phyloP scores from a whole-genome alignment of 306 rosid genomes.

The Cicer cuneatum region DNA sequence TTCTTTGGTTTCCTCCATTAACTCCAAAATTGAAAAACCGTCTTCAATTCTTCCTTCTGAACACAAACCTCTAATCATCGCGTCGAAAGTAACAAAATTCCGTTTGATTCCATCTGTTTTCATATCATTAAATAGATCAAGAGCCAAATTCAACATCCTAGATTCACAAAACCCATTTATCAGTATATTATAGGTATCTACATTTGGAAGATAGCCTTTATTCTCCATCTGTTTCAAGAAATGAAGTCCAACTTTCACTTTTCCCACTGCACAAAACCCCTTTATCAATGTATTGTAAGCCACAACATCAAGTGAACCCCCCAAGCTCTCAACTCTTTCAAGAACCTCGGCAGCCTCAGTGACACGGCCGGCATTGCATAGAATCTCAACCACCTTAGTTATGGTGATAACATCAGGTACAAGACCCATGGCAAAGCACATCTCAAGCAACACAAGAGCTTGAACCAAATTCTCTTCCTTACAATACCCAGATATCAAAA shows the following conservation, averaged over 20 bases:
- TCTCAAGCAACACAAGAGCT: conserved; percentile 70
- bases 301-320: conserved; percentile 65
- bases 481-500: conserved; percentile 70
- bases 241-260: conserved; percentile 64
- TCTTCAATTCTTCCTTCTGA: conserved; percentile 61
- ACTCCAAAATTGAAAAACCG: conserved; percentile 64
- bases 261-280: conserved; percentile 67
- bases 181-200: conserved; percentile 66
- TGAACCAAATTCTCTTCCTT: conserved; percentile 72
- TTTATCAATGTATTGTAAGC: conserved; percentile 77
- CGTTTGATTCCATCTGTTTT: conserved; percentile 64
- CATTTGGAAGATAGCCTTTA: conserved; percentile 77
- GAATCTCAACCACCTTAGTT: conserved; percentile 68
- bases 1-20: conserved; percentile 70
- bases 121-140: conserved; percentile 79
- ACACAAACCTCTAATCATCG: conserved; percentile 67
- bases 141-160: conserved; percentile 63
- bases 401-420: conserved; percentile 67
- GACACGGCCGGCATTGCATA: conserved; percentile 65
- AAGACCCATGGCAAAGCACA: conserved; percentile 63
- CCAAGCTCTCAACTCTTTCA: conserved; percentile 68
- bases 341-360: conserved; percentile 67
- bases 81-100: conserved; percentile 64
- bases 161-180: conserved; percentile 62
- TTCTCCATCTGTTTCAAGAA: conserved; percentile 75